Conservation (phyloP, 129 eudicot species). For the Logfia minima region DNA sequence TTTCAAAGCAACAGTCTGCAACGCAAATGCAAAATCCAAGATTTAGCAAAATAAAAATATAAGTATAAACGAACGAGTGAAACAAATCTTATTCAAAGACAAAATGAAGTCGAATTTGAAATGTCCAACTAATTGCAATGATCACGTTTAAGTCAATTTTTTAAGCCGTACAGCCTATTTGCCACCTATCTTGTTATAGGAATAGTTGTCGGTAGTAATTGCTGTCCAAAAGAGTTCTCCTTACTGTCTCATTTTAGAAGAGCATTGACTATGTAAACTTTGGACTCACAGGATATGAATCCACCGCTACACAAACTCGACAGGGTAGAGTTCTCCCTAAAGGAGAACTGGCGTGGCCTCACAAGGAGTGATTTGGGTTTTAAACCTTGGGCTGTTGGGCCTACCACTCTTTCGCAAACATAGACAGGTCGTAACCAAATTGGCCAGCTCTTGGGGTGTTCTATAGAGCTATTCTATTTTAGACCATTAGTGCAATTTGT, state of each 20-base stretch:
- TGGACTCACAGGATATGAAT: not conserved
- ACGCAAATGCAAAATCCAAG: slow-evolving; percentile 31
- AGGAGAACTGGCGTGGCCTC: not conserved
- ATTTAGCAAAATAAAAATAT: not conserved
- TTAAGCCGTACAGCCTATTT: slow-evolving; percentile 5
- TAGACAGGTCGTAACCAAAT: not conserved
- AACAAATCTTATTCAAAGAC: not conserved
- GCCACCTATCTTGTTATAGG: not conserved
- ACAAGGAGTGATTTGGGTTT: not conserved
- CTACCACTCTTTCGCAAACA: not conserved
- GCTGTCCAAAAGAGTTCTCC: slow-evolving; percentile 4
- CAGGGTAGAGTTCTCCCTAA: not conserved
- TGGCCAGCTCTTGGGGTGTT: not conserved
- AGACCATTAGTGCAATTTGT: not conserved
- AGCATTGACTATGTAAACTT: not conserved
- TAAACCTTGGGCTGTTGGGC: not conserved
- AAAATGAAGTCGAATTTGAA: not conserved
- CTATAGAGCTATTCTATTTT: not conserved
- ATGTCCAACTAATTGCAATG: slow-evolving; percentile 19
- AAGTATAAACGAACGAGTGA: not conserved
- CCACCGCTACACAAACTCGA: not conserved
- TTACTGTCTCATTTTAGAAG: not conserved
- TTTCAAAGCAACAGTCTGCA: slow-evolving; percentile 85
- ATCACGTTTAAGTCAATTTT: slow-evolving; percentile 8
- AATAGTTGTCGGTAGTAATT: not conserved